Conservation (phyloP, 345 rosid species). For the Acer yangbiense region DNA sequence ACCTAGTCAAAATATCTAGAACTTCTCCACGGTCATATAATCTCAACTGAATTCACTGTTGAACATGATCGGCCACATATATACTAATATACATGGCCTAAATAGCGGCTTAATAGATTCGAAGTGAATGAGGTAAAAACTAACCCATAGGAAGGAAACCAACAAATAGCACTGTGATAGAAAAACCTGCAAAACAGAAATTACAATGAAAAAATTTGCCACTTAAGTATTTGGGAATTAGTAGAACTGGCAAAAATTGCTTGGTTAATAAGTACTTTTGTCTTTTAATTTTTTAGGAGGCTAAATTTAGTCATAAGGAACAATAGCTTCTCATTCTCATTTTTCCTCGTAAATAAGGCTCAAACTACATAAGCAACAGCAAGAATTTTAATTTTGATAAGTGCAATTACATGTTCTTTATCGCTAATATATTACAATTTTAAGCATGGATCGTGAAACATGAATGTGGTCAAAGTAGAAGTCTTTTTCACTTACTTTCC, state of each 20-base stretch:
- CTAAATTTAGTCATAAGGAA: not conserved
- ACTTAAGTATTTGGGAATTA: conserved; percentile 7
- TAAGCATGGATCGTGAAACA: not conserved
- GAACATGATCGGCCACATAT: not conserved
- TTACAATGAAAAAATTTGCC: not conserved
- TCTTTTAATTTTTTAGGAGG: not conserved
- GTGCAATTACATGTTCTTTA: not conserved
- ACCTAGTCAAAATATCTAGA: not conserved
- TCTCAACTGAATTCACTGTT: not conserved
- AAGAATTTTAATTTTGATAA: not conserved
- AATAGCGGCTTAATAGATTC: not conserved
- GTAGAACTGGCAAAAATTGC: not conserved
- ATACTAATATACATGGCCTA: not conserved
- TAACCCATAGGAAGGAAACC: conserved; percentile 86
- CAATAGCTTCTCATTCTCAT: not conserved
- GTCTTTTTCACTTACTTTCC: conserved; percentile 90
- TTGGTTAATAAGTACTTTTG: not conserved
- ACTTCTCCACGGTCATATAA: not conserved
- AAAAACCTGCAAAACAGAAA: conserved; percentile 65
- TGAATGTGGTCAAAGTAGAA: not conserved
- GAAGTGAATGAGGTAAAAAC: conserved; percentile 29
- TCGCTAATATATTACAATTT: not conserved
- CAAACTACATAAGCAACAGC: not conserved
- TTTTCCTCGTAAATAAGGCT: not conserved
- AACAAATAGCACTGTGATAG: conserved; percentile 87